These are phyloP conservation scores for Aspergillus pseudoterreus DNA, from an alignment of 2,329 filamentous ascomycete genomes.

Conservation along the genomic window DNA sequence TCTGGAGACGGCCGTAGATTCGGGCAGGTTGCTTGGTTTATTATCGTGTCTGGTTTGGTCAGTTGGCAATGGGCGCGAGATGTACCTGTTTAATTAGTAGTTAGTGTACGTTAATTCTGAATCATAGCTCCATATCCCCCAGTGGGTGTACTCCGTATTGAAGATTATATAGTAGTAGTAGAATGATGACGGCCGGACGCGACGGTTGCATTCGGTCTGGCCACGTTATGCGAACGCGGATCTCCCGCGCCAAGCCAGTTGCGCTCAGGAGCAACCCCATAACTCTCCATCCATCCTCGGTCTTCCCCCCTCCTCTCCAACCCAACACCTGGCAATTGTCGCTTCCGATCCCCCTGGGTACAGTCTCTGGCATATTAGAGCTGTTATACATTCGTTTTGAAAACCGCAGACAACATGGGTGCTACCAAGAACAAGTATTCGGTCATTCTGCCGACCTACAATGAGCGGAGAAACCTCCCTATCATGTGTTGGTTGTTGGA, in stretches of 20 bases:
- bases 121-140: neutral
- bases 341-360: neutral
- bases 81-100: neutral
- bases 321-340: neutral
- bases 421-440: slow-evolving; percentile 76
- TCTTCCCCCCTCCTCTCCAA: neutral
- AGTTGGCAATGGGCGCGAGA: neutral
- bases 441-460: slow-evolving; percentile 96
- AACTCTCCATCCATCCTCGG: neutral
- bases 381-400: neutral
- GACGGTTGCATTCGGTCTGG: neutral
- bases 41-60: neutral
- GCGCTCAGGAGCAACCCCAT: slow-evolving; percentile 6
- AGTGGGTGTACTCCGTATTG: neutral
- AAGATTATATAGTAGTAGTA: too few relatives aligned
- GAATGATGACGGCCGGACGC: neutral
- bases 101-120: neutral
- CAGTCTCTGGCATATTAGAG: neutral
- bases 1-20: slow-evolving; percentile 3
- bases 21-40: neutral
- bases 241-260: slow-evolving; percentile 7
- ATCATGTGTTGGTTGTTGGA: slow-evolving; percentile 94
- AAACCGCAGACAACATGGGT: slow-evolving; percentile 27
- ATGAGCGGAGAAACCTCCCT: slow-evolving; percentile 94
- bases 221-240: slow-evolving; percentile 5